phyloP scores from a whole-genome alignment of 2,329 filamentous ascomycete species.

The Cladosporium sp. region DNA sequence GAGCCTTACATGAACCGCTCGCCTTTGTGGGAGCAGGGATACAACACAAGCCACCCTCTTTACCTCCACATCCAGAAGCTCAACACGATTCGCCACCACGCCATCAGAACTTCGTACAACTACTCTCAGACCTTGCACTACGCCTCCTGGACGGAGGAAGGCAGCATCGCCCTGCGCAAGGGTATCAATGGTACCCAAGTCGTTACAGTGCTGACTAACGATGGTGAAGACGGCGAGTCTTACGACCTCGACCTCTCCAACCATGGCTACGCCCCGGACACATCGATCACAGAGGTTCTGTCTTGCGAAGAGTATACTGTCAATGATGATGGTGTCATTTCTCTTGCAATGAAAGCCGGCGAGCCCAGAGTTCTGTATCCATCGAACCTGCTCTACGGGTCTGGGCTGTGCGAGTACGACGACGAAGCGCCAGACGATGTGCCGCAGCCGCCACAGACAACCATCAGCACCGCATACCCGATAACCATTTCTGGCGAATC shows the following conservation, averaged over 20 bases:
- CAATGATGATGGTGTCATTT: slow-evolving; percentile 23
- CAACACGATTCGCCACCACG: slow-evolving; percentile 41
- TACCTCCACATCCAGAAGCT: slow-evolving; percentile 37
- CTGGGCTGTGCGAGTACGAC: slow-evolving; percentile 22
- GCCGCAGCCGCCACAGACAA: slow-evolving; percentile 9
- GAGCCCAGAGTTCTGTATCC: slow-evolving; percentile 34
- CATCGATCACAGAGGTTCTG: slow-evolving; percentile 30
- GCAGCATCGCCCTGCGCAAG: slow-evolving; percentile 43
- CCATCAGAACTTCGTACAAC: slow-evolving; percentile 32
- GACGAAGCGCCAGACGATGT: slow-evolving; percentile 3
- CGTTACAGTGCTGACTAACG: slow-evolving; percentile 42
- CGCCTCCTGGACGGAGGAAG: slow-evolving; percentile 41
- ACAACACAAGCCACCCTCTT: slow-evolving; percentile 36
- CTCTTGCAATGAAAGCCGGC: slow-evolving; percentile 31
- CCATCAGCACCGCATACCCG: slow-evolving; percentile 3
- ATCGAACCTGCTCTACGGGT: slow-evolving; percentile 19
- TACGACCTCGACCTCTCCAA: slow-evolving; percentile 32
- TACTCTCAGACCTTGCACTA: slow-evolving; percentile 41
- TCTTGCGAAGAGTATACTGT: slow-evolving; percentile 29
- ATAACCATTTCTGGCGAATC: slow-evolving; percentile 3
- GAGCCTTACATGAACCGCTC: slow-evolving; percentile 32
- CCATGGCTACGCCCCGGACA: slow-evolving; percentile 27
- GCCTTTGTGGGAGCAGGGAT: slow-evolving; percentile 35
- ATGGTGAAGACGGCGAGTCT: slow-evolving; percentile 31
- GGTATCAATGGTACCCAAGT: slow-evolving; percentile 37